These are phyloP conservation scores for Cercospora sesami DNA, from an alignment of 2,329 filamentous ascomycete species.

Conservation along the genomic window DNA sequence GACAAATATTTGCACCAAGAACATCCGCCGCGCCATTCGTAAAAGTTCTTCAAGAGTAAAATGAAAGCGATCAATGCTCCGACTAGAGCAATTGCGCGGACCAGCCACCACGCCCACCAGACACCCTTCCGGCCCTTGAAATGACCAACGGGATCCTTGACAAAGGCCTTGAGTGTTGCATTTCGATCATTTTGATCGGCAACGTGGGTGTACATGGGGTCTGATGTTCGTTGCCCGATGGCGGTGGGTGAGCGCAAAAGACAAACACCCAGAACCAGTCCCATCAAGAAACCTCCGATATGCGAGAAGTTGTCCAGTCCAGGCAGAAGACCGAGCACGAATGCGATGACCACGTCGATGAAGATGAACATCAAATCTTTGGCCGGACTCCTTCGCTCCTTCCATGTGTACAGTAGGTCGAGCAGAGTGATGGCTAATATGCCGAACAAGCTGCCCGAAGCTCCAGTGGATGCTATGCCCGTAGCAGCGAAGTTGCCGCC, in stretches of 20 bases:
- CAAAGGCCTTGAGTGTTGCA: constrained; percentile 45
- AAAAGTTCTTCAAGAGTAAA: constrained; percentile 86
- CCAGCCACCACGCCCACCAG: constrained; percentile 98
- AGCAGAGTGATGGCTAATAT: constrained; percentile 85
- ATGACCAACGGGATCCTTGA: constrained; percentile 63
- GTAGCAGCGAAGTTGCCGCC: constrained; percentile 89
- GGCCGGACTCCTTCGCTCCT: constrained; percentile 70
- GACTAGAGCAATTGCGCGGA: constrained; percentile 75
- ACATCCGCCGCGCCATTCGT: constrained; percentile 73
- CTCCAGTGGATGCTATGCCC: constrained; percentile 77
- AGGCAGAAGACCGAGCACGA: constrained; percentile 86
- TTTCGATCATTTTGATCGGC: constrained; percentile 23
- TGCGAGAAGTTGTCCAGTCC: constrained; percentile 97
- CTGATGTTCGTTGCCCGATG: constrained; percentile 31
- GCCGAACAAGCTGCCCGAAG: constrained; percentile 87
- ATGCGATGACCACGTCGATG: constrained; percentile 82
- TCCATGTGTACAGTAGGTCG: constrained; percentile 92
- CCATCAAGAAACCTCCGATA: constrained; percentile 94
- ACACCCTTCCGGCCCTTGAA: constrained; percentile 89
- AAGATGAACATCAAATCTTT: constrained; percentile 86
- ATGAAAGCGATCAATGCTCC: constrained; percentile 84
- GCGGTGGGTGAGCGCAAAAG: constrained; percentile 84
- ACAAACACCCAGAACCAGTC: constrained; percentile 80
- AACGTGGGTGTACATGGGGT: constrained; percentile 27
- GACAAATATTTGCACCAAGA: constrained; percentile 94